phyloP scores from a whole-genome alignment of 208 protist species.

The Trypanosoma avium region DNA sequence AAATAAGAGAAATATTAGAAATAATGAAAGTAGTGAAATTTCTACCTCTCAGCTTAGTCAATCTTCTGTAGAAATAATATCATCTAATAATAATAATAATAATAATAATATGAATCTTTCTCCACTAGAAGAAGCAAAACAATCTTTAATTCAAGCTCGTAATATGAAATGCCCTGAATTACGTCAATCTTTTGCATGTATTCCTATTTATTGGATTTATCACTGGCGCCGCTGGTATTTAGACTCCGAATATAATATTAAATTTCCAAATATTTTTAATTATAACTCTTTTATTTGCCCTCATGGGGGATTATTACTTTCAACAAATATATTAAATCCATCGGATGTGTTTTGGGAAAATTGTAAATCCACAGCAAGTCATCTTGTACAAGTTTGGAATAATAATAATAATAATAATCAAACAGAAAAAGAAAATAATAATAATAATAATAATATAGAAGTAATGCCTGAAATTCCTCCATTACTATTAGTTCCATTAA shows the following conservation, averaged over 20 bases:
- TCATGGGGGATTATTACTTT: slow-evolving; percentile 50
- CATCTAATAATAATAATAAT: too few species aligned
- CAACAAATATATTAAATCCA: slow-evolving; percentile 68
- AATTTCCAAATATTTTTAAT: slow-evolving; percentile 31
- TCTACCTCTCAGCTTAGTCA: too few species aligned
- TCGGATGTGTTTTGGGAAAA: slow-evolving; percentile 66
- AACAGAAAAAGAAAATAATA: not conserved
- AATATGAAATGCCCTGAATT: slow-evolving; percentile 19
- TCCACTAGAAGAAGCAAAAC: slow-evolving; percentile 38
- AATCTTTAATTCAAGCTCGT: slow-evolving; percentile 22
- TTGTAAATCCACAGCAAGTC: not conserved
- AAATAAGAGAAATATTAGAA: not conserved
- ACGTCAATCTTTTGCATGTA: slow-evolving; percentile 52
- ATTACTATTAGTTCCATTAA: slow-evolving; percentile 63
- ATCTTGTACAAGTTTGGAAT: slow-evolving; percentile 5
- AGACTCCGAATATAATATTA: slow-evolving; percentile 3
- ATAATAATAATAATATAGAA: not conserved
- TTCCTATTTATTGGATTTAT: slow-evolving; percentile 82
- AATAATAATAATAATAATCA: not conserved
- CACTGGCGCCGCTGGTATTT: slow-evolving; percentile 56
- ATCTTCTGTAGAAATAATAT: not conserved
- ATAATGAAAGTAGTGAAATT: not conserved
- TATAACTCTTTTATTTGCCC: slow-evolving; percentile 48
- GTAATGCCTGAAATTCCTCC: slow-evolving; percentile 47
- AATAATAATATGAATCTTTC: too few species aligned